phyloP scores from a whole-genome alignment of 2,329 filamentous ascomycete genomes.

The Colletotrichum coccodes region DNA sequence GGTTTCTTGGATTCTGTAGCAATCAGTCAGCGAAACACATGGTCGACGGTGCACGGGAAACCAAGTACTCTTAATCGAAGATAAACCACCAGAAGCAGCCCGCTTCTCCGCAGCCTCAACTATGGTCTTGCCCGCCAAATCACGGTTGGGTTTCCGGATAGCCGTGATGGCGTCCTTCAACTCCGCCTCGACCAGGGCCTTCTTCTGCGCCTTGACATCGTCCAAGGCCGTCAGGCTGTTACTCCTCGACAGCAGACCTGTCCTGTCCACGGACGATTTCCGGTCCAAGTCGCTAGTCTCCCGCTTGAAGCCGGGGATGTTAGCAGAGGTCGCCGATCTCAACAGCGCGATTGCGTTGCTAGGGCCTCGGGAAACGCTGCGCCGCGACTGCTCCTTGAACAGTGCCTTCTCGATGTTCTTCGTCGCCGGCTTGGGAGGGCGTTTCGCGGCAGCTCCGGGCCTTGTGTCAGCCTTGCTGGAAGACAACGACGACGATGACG shows the following conservation, averaged over 20 bases:
- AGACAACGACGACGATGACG: constrained; percentile 34
- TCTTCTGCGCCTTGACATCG: constrained; percentile 70
- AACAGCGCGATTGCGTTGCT: constrained; percentile 70
- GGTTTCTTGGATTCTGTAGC: constrained; percentile 63
- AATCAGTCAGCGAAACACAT: constrained; percentile 40
- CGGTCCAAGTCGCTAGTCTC: constrained; percentile 68
- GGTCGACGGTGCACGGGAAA: not conserved
- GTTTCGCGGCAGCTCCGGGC: constrained; percentile 63
- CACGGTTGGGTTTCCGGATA: constrained; percentile 80
- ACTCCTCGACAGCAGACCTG: constrained; percentile 47
- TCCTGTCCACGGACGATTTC: constrained; percentile 52
- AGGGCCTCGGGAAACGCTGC: constrained; percentile 66
- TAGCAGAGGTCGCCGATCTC: constrained; percentile 74
- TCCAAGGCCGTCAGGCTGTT: constrained; percentile 61
- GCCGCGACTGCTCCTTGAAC: constrained; percentile 66
- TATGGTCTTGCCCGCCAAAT: constrained; percentile 73
- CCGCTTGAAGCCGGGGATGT: constrained; percentile 71
- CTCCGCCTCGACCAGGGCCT: constrained; percentile 75
- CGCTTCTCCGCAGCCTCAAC: constrained; percentile 75
- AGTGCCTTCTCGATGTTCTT: constrained; percentile 71
- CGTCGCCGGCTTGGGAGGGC: constrained; percentile 52
- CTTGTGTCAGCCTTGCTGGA: constrained; percentile 55
- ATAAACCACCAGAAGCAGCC: constrained; percentile 55
- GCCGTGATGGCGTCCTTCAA: constrained; percentile 79
- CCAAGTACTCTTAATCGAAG: constrained; percentile 60